phyloP scores from a whole-genome alignment of 495 filamentous ascomycete species.

The Mytilinidion resinicola region DNA sequence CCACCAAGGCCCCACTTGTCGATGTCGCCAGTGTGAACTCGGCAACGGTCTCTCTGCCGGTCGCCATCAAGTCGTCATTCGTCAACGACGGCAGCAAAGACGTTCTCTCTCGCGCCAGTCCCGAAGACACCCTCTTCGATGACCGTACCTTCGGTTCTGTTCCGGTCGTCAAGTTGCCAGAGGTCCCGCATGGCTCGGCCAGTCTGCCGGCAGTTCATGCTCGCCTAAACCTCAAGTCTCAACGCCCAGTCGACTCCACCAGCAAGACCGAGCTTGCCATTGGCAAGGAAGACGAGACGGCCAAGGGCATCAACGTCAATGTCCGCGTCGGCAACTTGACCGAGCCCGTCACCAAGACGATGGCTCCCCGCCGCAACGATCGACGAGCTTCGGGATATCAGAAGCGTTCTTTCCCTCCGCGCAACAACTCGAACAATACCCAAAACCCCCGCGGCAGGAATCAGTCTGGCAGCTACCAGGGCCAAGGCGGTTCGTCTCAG shows the following conservation, averaged over 20 bases:
- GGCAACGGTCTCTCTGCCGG: slow-evolving; percentile 35
- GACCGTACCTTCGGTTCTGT: slow-evolving; percentile 38
- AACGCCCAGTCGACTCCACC: slow-evolving; percentile 1
- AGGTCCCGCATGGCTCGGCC: slow-evolving; percentile 22
- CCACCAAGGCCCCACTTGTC: slow-evolving; percentile 28
- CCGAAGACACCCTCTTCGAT: slow-evolving; percentile 34
- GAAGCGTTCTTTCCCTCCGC: slow-evolving; percentile 14
- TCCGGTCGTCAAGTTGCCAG: slow-evolving; percentile 30
- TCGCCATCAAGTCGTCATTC: slow-evolving; percentile 15
- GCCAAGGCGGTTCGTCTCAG: slow-evolving; percentile 8
- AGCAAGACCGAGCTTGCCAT: slow-evolving; percentile 2
- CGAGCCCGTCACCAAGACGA: slow-evolving; percentile 11
- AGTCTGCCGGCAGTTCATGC: slow-evolving; percentile 7
- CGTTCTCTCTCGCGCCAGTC: slow-evolving; percentile 25
- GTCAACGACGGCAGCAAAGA: slow-evolving; percentile 29
- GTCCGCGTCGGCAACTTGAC: slow-evolving; percentile 9
- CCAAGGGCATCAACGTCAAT: slow-evolving; percentile 15
- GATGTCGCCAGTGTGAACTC: slow-evolving; percentile 10
- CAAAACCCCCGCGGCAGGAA: slow-evolving; percentile 14
- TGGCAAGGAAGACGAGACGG: slow-evolving; percentile 4
- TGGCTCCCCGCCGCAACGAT: slow-evolving; percentile 5
- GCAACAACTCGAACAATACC: background rate
- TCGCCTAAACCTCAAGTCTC: slow-evolving; percentile 11
- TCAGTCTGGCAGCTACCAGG: slow-evolving; percentile 17
- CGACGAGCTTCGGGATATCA: slow-evolving; percentile 1